Percentiles rank a stretch among this genome's conserved stretches.
Evolutionary conservation across 2,329 filamentous ascomycete genomes (phyloP).

Genomic region (Sclerotinia borealis): DNA sequence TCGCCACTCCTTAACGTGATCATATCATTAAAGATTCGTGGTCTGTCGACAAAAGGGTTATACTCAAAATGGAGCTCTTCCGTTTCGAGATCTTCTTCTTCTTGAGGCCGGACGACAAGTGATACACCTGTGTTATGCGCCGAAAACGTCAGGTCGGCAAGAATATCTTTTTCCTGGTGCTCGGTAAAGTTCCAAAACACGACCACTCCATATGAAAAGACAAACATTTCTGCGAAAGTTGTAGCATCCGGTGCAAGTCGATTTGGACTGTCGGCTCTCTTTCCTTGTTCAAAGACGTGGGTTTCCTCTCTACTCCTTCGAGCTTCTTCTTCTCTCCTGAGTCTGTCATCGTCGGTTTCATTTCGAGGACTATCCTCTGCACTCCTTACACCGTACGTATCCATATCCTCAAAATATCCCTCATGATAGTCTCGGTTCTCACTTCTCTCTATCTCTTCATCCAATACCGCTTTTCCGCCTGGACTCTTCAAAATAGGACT

Average conservation of each 20-base stretch:
- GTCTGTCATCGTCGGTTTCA: conserved; percentile 33
- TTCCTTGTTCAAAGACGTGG: conserved; percentile 33
- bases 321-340: conserved; percentile 29
- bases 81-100: conserved; percentile 89
- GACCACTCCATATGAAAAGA: conserved; percentile 94
- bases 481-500: conserved; percentile 89
- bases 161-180: conserved; percentile 89
- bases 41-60: conserved; percentile 75
- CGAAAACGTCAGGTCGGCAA: conserved; percentile 90
- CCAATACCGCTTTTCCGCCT: conserved; percentile 84
- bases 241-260: conserved; percentile 65
- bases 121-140: conserved; percentile 58
- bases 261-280: conserved; percentile 45
- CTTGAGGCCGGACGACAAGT: conserved; percentile 71
- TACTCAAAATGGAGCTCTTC: conserved; percentile 99
- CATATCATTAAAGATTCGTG: conserved; percentile 98
- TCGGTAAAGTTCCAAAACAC: conserved; percentile 99
- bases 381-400: conserved; percentile 47
- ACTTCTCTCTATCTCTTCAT: conserved; percentile 93
- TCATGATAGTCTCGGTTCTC: conserved; percentile 85
- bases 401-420: conserved; percentile 73
- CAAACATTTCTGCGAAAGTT: conserved; percentile 88
- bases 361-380: conserved; percentile 41
- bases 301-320: conserved; percentile 33
- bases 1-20: conserved; percentile 91